These are phyloP conservation scores for Fermentozyma sake DNA, from an alignment of 1,139 yeast genomes.

Conservation along the genomic window DNA sequence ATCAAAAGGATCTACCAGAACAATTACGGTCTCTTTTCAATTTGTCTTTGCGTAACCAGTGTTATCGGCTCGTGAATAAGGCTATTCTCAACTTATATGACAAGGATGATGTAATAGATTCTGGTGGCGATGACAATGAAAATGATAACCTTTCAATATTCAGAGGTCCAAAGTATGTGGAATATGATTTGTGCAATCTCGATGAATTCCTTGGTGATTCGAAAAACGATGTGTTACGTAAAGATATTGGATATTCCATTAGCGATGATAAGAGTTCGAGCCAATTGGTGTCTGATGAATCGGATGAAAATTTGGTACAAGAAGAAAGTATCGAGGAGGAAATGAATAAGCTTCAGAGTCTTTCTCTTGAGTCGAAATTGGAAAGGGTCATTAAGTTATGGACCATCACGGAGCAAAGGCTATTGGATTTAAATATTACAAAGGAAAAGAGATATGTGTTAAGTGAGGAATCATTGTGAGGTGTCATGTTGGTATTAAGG, in stretches of 20 bases:
- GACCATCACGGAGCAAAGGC: slow-evolving; percentile 56
- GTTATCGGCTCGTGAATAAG: slow-evolving; percentile 57
- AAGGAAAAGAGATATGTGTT: slow-evolving; percentile 24
- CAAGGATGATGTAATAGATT: slow-evolving; percentile 6
- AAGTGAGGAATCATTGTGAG: slow-evolving; percentile 11
- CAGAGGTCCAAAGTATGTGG: slow-evolving; percentile 15
- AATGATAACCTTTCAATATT: slow-evolving; percentile 12
- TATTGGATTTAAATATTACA: slow-evolving; percentile 34
- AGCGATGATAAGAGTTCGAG: slow-evolving; percentile 8
- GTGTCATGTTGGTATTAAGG: background rate
- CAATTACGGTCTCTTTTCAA: slow-evolving; percentile 50
- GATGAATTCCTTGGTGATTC: slow-evolving; percentile 8
- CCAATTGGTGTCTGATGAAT: slow-evolving; percentile 5
- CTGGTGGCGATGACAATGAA: slow-evolving; percentile 5
- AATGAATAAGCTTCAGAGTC: slow-evolving; percentile 18
- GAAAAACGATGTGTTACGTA: slow-evolving; percentile 1
- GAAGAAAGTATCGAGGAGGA: slow-evolving; percentile 26
- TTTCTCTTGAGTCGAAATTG: slow-evolving; percentile 43
- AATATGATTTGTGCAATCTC: slow-evolving; percentile 13
- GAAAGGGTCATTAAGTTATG: slow-evolving; percentile 56
- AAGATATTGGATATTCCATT: slow-evolving; percentile 1
- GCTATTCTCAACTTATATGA: slow-evolving; percentile 32
- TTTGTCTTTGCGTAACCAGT: slow-evolving; percentile 49
- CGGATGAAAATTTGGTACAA: slow-evolving; percentile 8
- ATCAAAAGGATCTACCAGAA: slow-evolving; percentile 47